Evolutionary conservation across 768 basidiomycete genomes (phyloP).

Genomic region (Boletus rubroflammeus): DNA sequence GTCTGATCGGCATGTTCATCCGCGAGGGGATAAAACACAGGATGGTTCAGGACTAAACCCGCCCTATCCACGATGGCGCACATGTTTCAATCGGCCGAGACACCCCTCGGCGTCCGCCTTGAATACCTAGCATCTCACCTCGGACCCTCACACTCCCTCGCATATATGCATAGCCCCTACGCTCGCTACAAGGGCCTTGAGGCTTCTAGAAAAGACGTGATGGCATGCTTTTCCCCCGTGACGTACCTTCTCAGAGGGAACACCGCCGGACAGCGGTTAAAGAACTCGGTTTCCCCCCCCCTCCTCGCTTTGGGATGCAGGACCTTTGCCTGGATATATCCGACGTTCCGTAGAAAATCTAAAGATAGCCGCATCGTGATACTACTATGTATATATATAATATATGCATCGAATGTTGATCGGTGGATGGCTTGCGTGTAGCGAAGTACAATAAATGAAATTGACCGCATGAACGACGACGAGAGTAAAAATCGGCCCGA

Average conservation of each 20-base stretch:
- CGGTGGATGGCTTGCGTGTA: background rate
- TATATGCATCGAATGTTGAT: background rate
- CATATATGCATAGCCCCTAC: background rate
- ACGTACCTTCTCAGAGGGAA: background rate
- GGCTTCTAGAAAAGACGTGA: background rate
- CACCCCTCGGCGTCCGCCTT: background rate
- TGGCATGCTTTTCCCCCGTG: background rate
- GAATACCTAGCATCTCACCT: background rate
- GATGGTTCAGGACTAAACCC: background rate
- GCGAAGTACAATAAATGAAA: background rate
- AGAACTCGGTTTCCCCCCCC: no score
- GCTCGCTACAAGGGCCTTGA: background rate
- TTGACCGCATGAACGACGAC: background rate
- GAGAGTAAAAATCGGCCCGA: background rate
- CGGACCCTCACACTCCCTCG: background rate
- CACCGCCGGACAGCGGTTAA: no score
- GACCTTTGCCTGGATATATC: background rate
- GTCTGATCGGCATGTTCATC: background rate
- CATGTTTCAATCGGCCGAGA: background rate
- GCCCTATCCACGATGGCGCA: background rate
- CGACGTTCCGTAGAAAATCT: background rate
- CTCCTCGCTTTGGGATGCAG: no score
- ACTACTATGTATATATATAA: no score
- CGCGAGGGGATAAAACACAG: background rate
- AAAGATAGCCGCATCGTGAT: background rate